Conservation (phyloP, 352 stramenopile genomes). For the Phytopythium boreale region DNA sequence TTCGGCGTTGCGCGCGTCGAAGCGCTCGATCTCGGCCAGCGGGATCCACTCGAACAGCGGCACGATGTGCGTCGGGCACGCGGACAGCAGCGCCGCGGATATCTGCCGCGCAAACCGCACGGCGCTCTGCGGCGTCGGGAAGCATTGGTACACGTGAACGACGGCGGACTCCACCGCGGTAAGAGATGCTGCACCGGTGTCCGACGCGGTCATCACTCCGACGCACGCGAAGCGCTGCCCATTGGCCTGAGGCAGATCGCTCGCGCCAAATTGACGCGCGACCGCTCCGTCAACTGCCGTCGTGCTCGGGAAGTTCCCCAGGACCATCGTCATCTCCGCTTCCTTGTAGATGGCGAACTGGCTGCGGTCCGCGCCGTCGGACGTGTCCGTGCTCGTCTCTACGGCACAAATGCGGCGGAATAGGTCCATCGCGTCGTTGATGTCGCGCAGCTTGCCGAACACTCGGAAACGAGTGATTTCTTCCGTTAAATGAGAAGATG, state of each 20-base stretch:
- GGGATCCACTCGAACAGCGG: constrained; percentile 79
- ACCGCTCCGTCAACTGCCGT: neutral
- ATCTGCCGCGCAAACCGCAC: constrained; percentile 71
- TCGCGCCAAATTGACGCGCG: constrained; percentile 36
- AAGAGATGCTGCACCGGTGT: constrained; percentile 40
- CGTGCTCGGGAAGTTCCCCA: constrained; percentile 59
- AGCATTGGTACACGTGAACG: constrained; percentile 80
- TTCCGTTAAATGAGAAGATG: neutral
- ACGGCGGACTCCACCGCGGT: constrained; percentile 46
- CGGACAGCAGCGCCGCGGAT: constrained; percentile 35
- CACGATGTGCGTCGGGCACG: constrained; percentile 53
- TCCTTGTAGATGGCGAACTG: constrained; percentile 81
- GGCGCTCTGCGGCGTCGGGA: constrained; percentile 74
- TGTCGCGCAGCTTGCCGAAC: constrained; percentile 67
- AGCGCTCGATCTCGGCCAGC: constrained; percentile 64
- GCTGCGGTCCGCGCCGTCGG: constrained; percentile 34
- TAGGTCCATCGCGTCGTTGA: constrained; percentile 57
- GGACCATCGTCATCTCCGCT: constrained; percentile 73
- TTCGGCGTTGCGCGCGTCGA: constrained; percentile 56
- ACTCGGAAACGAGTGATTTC: constrained; percentile 61
- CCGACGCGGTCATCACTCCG: constrained; percentile 23
- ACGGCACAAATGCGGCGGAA: constrained; percentile 66
- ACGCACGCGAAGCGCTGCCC: constrained; percentile 77
- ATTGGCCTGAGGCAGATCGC: constrained; percentile 45
- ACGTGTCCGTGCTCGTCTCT: constrained; percentile 26